These are phyloP conservation scores for Mycosphaerella arachidis DNA, from an alignment of 2,329 filamentous ascomycete genomes.

Conservation along the genomic window DNA sequence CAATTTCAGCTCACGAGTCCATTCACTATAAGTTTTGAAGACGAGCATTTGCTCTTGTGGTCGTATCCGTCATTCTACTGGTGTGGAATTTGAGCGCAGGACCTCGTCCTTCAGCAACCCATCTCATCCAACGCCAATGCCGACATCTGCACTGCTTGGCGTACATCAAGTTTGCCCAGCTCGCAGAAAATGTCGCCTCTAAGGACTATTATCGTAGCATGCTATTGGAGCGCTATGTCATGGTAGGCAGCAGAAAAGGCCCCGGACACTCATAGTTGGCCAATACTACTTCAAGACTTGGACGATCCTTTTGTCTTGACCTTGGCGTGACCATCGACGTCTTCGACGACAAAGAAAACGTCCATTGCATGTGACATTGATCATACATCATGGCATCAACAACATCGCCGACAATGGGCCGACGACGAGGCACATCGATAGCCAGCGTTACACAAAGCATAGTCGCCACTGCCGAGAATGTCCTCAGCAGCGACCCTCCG, in stretches of 20 bases:
- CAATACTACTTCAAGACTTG: background rate
- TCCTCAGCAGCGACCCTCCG: slow-evolving; percentile 18
- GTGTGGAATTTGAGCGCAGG: no score
- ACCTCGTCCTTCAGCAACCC: background rate
- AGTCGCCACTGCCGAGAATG: slow-evolving; percentile 10
- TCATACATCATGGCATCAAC: background rate
- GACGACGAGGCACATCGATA: slow-evolving; percentile 10
- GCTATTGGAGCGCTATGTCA: background rate
- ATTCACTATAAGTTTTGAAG: background rate
- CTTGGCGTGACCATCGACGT: background rate
- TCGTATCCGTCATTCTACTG: no score
- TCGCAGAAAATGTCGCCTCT: background rate
- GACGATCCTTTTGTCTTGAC: background rate
- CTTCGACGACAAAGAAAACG: background rate
- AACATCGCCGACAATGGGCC: background rate
- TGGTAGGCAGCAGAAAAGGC: background rate
- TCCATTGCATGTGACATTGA: background rate
- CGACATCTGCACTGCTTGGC: background rate
- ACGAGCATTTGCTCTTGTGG: no score
- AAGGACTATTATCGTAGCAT: background rate
- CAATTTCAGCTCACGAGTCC: background rate
- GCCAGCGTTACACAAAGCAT: slow-evolving; percentile 16
- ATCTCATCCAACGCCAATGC: background rate
- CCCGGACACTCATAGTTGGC: background rate
- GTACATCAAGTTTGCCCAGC: background rate